phyloP scores from a whole-genome alignment of 164 flowering plant genomes.

The Cinnamomum chago region DNA sequence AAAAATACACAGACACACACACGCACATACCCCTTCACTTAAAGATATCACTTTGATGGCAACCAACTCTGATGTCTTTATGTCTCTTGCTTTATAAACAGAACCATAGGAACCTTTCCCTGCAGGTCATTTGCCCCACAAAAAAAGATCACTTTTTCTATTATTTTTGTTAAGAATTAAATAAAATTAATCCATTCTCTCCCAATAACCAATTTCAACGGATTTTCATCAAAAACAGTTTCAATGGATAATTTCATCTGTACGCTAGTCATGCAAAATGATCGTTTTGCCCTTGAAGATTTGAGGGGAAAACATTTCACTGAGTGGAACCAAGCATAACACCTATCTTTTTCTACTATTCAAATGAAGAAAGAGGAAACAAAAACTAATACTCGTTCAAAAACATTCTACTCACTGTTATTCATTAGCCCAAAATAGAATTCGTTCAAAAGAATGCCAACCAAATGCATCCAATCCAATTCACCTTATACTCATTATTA shows the following conservation, averaged over 20 bases:
- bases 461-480: no score
- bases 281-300: neutral
- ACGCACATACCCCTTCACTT: constrained; percentile 72
- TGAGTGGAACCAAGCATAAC: neutral
- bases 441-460: no score
- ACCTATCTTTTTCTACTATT: neutral
- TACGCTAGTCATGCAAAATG: neutral
- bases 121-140: constrained; percentile 17
- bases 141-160: constrained; percentile 10
- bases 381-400: no score
- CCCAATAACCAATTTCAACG: neutral
- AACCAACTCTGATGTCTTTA: constrained; percentile 88
- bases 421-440: no score
- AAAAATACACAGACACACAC: neutral
- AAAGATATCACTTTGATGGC: constrained; percentile 97
- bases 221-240: neutral
- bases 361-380: no score
- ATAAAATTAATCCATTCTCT: neutral
- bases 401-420: no score
- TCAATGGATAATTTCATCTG: neutral
- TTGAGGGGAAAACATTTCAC: neutral
- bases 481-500: neutral
- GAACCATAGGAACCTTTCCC: constrained; percentile 99
- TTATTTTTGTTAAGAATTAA: neutral
- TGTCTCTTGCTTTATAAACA: constrained; percentile 94